A percentile compares a stretch with the other conserved stretches of the same genome.
Evolutionary conservation across 371 early-diverging fungal genomes (phyloP).

Genomic region (Rhizopus arrhizus): DNA sequence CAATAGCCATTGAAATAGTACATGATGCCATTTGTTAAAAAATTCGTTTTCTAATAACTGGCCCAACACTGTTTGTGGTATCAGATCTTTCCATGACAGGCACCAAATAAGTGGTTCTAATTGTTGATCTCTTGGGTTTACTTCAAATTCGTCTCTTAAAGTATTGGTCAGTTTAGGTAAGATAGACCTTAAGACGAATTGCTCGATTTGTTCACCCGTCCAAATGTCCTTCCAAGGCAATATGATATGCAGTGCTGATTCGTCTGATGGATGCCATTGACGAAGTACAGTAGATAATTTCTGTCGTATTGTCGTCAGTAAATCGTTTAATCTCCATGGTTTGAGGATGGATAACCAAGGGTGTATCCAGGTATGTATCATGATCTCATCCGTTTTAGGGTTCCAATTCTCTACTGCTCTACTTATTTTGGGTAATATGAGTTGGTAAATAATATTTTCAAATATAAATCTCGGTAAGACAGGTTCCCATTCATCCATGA

Average conservation of each 20-base stretch:
- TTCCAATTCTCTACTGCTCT: slow-evolving; percentile 71
- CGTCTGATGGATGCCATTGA: slow-evolving; percentile 74
- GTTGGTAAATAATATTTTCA: slow-evolving; percentile 75
- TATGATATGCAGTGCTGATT: slow-evolving; percentile 59
- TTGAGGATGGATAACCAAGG: slow-evolving; percentile 82
- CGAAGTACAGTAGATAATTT: slow-evolving; percentile 61
- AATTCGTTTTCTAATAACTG: slow-evolving; percentile 77
- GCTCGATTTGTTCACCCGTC: slow-evolving; percentile 58
- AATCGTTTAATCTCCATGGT: slow-evolving; percentile 55
- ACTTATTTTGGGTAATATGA: slow-evolving; percentile 75
- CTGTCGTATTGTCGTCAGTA: slow-evolving; percentile 66
- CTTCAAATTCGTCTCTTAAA: slow-evolving; percentile 64
- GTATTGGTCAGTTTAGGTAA: slow-evolving; percentile 71
- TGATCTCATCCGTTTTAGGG: slow-evolving; percentile 66
- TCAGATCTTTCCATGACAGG: slow-evolving; percentile 65
- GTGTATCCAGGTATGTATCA: slow-evolving; percentile 80
- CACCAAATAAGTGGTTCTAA: slow-evolving; percentile 62
- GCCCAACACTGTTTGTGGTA: slow-evolving; percentile 57
- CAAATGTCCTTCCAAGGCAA: slow-evolving; percentile 76
- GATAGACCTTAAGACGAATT: slow-evolving; percentile 60
- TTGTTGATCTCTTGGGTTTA: slow-evolving; percentile 79
- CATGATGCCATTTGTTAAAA: slow-evolving; percentile 72
- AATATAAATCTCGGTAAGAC: slow-evolving; percentile 73
- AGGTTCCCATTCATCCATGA: slow-evolving; percentile 77
- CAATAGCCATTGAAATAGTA: slow-evolving; percentile 41